Conservation (phyloP, 2,329 filamentous ascomycete genomes). For the Botryotinia globosa region DNA sequence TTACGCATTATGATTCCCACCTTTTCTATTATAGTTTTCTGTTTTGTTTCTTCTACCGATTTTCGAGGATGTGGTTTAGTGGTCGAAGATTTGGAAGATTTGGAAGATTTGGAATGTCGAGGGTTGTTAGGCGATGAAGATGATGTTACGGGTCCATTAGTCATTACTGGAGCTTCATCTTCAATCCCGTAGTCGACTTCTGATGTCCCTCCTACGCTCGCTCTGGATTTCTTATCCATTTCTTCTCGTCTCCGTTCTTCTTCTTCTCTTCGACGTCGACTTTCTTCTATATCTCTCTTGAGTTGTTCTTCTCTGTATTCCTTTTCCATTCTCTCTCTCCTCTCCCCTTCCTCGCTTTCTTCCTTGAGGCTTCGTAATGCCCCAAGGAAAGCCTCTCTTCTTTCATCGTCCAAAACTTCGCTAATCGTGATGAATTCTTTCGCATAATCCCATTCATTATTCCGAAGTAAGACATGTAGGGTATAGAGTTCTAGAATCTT, state of each 20-base stretch:
- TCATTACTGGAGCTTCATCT: background rate
- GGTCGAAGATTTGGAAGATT: slow-evolving; percentile 33
- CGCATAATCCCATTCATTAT: slow-evolving; percentile 95
- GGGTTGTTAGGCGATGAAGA: slow-evolving; percentile 28
- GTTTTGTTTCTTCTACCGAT: slow-evolving; percentile 13
- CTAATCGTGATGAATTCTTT: slow-evolving; percentile 84
- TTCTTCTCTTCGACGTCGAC: slow-evolving; percentile 55
- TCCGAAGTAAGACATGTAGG: slow-evolving; percentile 87
- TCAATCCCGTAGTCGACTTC: slow-evolving; percentile 71
- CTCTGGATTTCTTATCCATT: slow-evolving; percentile 48
- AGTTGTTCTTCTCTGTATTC: slow-evolving; percentile 56
- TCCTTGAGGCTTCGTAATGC: slow-evolving; percentile 81
- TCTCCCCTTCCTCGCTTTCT: slow-evolving; percentile 70
- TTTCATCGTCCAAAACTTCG: slow-evolving; percentile 86
- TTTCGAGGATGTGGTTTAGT: slow-evolving; percentile 24
- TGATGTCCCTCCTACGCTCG: slow-evolving; percentile 51
- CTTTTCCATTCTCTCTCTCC: slow-evolving; percentile 58
- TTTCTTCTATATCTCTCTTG: slow-evolving; percentile 56
- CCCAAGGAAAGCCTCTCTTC: slow-evolving; percentile 82
- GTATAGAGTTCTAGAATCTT: slow-evolving; percentile 96
- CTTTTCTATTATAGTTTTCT: slow-evolving; percentile 22
- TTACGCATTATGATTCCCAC: slow-evolving; percentile 50
- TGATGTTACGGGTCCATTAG: background rate
- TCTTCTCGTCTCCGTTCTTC: slow-evolving; percentile 51
- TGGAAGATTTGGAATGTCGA: slow-evolving; percentile 37